Base-by-base conservation (phyloP, 2,329 filamentous ascomycete species). In the Fusarium sp. region DNA sequence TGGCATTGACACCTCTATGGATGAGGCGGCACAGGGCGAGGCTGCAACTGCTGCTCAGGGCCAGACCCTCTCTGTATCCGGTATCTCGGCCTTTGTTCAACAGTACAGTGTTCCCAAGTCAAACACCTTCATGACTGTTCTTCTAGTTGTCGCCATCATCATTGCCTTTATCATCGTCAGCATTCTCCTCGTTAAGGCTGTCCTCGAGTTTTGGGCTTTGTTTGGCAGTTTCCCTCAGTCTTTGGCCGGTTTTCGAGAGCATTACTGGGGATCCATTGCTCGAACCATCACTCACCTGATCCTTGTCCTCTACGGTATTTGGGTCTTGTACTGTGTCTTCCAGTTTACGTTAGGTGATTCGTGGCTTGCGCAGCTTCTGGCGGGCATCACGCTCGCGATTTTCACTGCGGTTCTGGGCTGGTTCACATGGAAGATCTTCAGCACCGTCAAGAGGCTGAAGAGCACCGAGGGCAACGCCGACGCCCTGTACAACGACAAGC, bases 101-200 rank as follows among this genome's bases (percentile, higher is more conserved):
- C 85, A 94, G 77, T 86, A 97, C 59, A 89, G 88, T 42, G 94
- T 98, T 54, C 96, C 96, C 18, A 88, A 92, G 72, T 89, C 92
- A 49, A 97, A 97, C 81, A 94, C 93, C 3, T 98, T 98, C 83
- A 97, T 99, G 94, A 97, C 93, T 0, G 90, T 97, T 6, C 86
- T 98, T 2, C 84, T 98, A 52, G 84, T 97, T 62, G 95, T 97
- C 64, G 92, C 93, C 66, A 96, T 97, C 69, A 85, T 97, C 53
- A 88, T 98, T 68, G 94, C 89, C 6, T 87, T 88, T 34, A 95
- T 97, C 69, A 91, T 92, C 42, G 92, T 97, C 26, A 89, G 92
- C 28, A 94, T 98, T 70, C 84, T 98, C 30, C 86, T 98, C 7
- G 86, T 97, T 80, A 99, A 98, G 83, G 89, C 97, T 60, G 88